Evolutionary conservation across 352 stramenopile genomes (phyloP).

Genomic region (Globisporangium alternatum): DNA sequence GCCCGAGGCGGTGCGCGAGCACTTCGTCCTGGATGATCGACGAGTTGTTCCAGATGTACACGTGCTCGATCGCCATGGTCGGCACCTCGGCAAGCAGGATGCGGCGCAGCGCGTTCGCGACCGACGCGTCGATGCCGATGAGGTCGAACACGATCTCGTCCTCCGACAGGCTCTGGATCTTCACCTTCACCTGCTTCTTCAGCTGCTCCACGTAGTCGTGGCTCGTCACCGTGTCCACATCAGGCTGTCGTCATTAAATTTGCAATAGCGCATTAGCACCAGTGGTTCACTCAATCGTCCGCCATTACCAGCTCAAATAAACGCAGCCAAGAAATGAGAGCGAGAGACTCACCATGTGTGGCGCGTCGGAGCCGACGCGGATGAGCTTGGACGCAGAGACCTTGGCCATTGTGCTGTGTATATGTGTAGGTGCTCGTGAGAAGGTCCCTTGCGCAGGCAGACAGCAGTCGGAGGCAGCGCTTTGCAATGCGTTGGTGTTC

Average conservation of each 20-base stretch:
- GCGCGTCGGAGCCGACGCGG: constrained; percentile 67
- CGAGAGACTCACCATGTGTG: constrained; percentile 59
- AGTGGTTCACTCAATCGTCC: background rate
- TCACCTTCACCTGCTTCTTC: constrained; percentile 83
- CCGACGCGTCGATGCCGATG: constrained; percentile 88
- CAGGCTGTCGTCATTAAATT: constrained; percentile 34
- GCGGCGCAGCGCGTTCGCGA: constrained; percentile 90
- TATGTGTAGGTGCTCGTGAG: background rate
- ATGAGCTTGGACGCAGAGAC: constrained; percentile 62
- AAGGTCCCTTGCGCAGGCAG: background rate
- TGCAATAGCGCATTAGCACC: background rate
- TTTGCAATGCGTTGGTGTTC: constrained; percentile 3
- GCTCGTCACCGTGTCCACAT: constrained; percentile 68
- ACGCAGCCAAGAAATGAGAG: background rate
- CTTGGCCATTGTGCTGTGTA: constrained; percentile 51
- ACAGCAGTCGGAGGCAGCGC: background rate
- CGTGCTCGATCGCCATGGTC: constrained; percentile 93
- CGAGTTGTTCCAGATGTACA: constrained; percentile 94
- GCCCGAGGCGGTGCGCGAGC: constrained; percentile 86
- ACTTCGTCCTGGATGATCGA: constrained; percentile 94
- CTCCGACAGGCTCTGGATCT: constrained; percentile 79
- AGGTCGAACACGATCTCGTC: constrained; percentile 92
- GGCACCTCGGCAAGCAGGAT: constrained; percentile 91
- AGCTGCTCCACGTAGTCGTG: constrained; percentile 80
- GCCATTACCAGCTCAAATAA: background rate